These are phyloP conservation scores for Rauvolfia tetraphylla DNA, from an alignment of 257 asterid species.

Conservation along the genomic window DNA sequence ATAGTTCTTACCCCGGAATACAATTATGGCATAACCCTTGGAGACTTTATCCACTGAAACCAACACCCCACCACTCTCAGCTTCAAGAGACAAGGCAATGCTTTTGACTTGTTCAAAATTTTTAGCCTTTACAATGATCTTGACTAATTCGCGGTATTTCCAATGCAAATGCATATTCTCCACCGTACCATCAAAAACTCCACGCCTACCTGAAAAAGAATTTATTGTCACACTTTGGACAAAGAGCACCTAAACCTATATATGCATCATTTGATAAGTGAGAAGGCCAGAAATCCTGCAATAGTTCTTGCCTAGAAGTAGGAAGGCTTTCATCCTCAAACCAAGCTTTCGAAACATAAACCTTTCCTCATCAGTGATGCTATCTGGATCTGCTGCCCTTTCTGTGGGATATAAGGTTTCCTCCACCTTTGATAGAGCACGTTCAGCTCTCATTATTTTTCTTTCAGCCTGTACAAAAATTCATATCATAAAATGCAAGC, in stretches of 20 bases:
- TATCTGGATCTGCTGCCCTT: slow-evolving; percentile 54
- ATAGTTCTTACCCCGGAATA: slow-evolving; percentile 86
- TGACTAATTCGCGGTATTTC: slow-evolving; percentile 89
- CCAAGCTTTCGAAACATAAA: slow-evolving; percentile 99
- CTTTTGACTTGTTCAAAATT: slow-evolving; percentile 63
- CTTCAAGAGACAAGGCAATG: slow-evolving; percentile 86
- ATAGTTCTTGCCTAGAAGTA: slow-evolving; percentile 71
- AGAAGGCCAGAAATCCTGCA: slow-evolving; percentile 16
- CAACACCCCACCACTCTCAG: slow-evolving; percentile 93
- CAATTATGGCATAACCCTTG: slow-evolving; percentile 87
- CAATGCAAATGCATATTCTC: slow-evolving; percentile 99
- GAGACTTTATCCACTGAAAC: slow-evolving; percentile 92
- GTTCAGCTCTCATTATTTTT: slow-evolving; percentile 69
- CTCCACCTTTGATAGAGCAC: slow-evolving; percentile 79
- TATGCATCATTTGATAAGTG: neutral
- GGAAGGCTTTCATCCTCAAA: slow-evolving; percentile 92
- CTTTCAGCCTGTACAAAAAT: slow-evolving; percentile 62
- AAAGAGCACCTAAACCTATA: neutral
- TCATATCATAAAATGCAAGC: neutral
- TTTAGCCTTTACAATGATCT: slow-evolving; percentile 78
- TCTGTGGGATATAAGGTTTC: slow-evolving; percentile 64
- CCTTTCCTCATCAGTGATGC: slow-evolving; percentile 87
- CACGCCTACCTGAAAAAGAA: slow-evolving; percentile 83
- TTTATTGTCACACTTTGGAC: slow-evolving; percentile 11
- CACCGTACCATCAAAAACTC: slow-evolving; percentile 94